Conservation (phyloP, 768 basidiomycete genomes). For the Amanita exitialis region DNA sequence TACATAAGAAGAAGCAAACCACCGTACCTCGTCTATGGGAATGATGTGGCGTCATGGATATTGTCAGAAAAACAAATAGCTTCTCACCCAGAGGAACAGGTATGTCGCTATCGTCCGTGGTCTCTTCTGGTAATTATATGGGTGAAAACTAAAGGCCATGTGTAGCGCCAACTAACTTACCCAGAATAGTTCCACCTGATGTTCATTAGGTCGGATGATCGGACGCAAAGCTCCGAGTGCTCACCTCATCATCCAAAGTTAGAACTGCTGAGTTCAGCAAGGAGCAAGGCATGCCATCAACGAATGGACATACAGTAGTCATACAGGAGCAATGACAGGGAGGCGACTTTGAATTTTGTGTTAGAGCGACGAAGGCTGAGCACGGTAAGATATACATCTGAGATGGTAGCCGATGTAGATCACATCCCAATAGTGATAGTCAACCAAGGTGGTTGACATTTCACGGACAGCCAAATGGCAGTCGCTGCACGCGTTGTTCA, state of each 20-base stretch:
- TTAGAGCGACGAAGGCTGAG: not conserved
- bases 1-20: not conserved
- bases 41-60: not conserved
- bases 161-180: not conserved
- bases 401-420: not conserved
- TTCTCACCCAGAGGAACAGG: not conserved
- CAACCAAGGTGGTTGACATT: too few species aligned
- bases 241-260: not conserved
- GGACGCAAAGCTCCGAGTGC: not conserved
- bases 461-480: too few species aligned
- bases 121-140: not conserved
- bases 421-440: too few species aligned
- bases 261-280: not conserved
- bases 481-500: too few species aligned
- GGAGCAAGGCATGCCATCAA: not conserved
- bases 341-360: not conserved
- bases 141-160: not conserved
- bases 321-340: not conserved
- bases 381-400: not conserved
- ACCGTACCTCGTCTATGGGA: not conserved
- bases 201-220: not conserved
- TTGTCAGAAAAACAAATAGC: too few species aligned
- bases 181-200: not conserved
- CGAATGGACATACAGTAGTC: not conserved
- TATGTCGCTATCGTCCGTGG: not conserved